Evolutionary conservation across 2,329 filamentous ascomycete genomes (phyloP), one percentile per base, ranked within the genome.

Genomic region (Aspergillus fischeri): DNA sequence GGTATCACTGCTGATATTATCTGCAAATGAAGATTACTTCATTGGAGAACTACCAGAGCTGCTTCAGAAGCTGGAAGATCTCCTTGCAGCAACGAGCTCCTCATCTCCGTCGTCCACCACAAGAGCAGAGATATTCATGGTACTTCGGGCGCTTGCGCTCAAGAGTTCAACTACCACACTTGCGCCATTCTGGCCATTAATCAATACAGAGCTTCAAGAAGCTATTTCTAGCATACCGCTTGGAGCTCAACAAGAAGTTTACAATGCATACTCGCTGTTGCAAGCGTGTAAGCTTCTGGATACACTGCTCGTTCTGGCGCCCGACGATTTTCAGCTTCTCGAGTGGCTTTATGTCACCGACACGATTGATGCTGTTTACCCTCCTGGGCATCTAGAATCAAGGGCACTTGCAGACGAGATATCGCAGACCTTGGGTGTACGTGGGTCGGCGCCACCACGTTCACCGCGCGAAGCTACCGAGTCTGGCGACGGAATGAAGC

Each of bases 331-430:
- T 75, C 94, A 97, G 73, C 83, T 97, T n/a, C 89, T 96, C 67
- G 91, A 97, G 78, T 99, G 94, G 94, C 84, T 97, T 3, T 99
- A 96, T 73, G 87, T 99, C 55, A 96, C 92, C 1, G 94, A 99
- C 74, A 97, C 93, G 14, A 92, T 97, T 62, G 94, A 99, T 67
- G 92, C 94, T 1, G 90, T 99, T 35, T 96, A 99, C 74, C 86
- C 90, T 11, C 87, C 91, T 0, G 77, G 85, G 14, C 78, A 80
- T 52, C 88, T 87, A 76, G 82, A 86, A 59, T 83, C 91, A 1
- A 78, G 89, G 2, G 91, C 91, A 2, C 82, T 97, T 4, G 88
- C 90, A 0, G 94, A 97, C 65, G 90, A 94, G 67, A 80, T 96
- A 8, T 88, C 90, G 0, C 90, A 95, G 63, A 86, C 87, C 55